Evolutionary conservation across 2,329 filamentous ascomycete genomes (phyloP).

Genomic region (Talaromyces sp.): DNA sequence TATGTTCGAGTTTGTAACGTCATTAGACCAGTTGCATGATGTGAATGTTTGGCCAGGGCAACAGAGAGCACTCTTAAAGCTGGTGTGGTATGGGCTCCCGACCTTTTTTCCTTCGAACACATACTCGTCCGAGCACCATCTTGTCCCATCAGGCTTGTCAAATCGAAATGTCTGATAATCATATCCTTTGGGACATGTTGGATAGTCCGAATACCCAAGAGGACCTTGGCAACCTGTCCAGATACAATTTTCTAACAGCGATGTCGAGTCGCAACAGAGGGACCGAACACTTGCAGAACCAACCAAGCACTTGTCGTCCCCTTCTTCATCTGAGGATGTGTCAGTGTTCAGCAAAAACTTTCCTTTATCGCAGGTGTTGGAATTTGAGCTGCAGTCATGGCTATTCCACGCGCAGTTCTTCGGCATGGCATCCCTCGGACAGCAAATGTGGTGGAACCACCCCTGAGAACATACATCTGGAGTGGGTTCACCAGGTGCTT

Average conservation of each 20-base stretch:
- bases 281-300: conserved; percentile 1
- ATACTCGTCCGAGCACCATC: conserved; percentile 5
- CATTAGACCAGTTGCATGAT: not conserved
- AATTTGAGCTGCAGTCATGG: conserved; percentile 15
- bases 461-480: conserved; percentile 16
- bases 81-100: conserved; percentile 3
- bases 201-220: not conserved
- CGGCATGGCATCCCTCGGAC: conserved; percentile 21
- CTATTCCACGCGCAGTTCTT: conserved; percentile 22
- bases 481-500: conserved; percentile 2
- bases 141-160: conserved; percentile 13
- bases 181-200: conserved; percentile 5
- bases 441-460: conserved; percentile 24
- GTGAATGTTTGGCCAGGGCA: conserved; percentile 5
- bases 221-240: conserved; percentile 20
- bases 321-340: conserved; percentile 11
- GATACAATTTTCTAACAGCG: conserved; percentile 16
- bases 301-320: conserved; percentile 11
- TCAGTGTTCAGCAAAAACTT: conserved; percentile 16
- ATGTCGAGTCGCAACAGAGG: conserved; percentile 19
- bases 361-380: conserved; percentile 11
- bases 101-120: not conserved
- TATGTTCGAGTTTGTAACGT: not conserved
- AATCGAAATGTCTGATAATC: conserved; percentile 11
- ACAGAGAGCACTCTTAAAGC: conserved; percentile 14